Evolutionary conservation across 139 green algal species (phyloP).

Genomic region (Chara braunii): DNA sequence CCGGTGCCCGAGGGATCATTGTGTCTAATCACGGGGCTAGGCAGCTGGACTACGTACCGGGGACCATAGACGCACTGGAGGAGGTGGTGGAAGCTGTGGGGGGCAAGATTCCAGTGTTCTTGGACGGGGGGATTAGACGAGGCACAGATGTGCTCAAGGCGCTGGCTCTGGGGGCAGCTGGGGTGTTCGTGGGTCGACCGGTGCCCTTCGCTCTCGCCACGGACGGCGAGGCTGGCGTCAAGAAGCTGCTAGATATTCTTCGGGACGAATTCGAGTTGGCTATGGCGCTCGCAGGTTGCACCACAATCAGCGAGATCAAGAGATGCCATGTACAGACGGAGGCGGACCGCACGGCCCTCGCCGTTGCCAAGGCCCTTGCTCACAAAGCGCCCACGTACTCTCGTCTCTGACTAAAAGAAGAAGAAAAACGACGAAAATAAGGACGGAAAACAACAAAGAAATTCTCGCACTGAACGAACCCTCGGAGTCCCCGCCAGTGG

Average conservation of each 20-base stretch:
- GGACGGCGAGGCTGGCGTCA: conserved; percentile 60
- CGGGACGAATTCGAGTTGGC: conserved; percentile 40
- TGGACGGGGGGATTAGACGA: conserved; percentile 76
- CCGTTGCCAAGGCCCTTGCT: not conserved
- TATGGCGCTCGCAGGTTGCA: conserved; percentile 36
- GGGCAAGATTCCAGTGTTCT: conserved; percentile 64
- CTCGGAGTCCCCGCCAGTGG: not conserved
- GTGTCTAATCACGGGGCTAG: conserved; percentile 80
- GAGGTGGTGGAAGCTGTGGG: conserved; percentile 58
- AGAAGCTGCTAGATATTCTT: conserved; percentile 39
- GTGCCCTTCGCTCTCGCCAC: conserved; percentile 80
- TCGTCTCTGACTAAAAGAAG: not conserved
- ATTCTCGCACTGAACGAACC: not conserved
- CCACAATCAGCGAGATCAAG: conserved; percentile 20
- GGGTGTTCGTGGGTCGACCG: conserved; percentile 80
- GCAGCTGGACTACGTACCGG: conserved; percentile 77
- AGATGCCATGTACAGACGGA: conserved; percentile 26
- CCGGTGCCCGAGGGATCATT: conserved; percentile 39
- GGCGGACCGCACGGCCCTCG: conserved; percentile 13
- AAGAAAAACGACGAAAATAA: not conserved
- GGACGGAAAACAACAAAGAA: not conserved
- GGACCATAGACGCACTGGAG: conserved; percentile 66
- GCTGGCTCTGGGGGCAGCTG: conserved; percentile 75
- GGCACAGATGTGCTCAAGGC: conserved; percentile 90
- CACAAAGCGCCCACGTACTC: not conserved